Conservation (phyloP, 176 grass and related monocot genomes). For the Lolium multiflorum region DNA sequence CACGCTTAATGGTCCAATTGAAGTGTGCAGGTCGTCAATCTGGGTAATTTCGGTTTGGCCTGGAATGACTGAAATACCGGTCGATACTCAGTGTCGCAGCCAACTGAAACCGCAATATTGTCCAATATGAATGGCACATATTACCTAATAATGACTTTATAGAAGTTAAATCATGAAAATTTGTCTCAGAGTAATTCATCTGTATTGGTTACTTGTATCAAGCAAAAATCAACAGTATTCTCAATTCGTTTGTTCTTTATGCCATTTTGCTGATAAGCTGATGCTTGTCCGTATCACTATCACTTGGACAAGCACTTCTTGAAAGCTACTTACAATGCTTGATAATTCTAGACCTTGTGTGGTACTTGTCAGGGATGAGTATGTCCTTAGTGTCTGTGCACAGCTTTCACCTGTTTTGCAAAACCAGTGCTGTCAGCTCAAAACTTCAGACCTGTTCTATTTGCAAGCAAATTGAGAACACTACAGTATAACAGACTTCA, state of each 20-base stretch:
- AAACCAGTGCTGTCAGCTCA: background rate
- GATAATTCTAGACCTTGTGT: constrained; percentile 2
- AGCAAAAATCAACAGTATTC: constrained; percentile 4
- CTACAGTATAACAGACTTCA: background rate
- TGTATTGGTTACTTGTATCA: background rate
- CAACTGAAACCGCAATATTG: background rate
- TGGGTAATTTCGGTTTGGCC: background rate
- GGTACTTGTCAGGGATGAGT: background rate
- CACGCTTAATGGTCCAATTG: background rate
- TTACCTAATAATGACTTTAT: background rate
- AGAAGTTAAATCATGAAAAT: background rate
- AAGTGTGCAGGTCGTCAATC: background rate
- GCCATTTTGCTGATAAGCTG: constrained; percentile 11
- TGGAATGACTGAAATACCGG: background rate
- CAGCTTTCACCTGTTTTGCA: constrained; percentile 6
- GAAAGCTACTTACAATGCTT: constrained; percentile 2
- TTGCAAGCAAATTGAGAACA: constrained; percentile 18
- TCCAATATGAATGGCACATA: background rate
- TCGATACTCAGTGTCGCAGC: background rate
- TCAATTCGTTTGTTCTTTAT: background rate
- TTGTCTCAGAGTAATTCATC: background rate
- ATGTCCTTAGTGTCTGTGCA: background rate
- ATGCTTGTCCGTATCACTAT: background rate
- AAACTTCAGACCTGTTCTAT: constrained; percentile 1
- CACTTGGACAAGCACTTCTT: constrained; percentile 1